Base-by-base conservation (phyloP, 352 stramenopile genomes). In the Plasmopara muralis region DNA sequence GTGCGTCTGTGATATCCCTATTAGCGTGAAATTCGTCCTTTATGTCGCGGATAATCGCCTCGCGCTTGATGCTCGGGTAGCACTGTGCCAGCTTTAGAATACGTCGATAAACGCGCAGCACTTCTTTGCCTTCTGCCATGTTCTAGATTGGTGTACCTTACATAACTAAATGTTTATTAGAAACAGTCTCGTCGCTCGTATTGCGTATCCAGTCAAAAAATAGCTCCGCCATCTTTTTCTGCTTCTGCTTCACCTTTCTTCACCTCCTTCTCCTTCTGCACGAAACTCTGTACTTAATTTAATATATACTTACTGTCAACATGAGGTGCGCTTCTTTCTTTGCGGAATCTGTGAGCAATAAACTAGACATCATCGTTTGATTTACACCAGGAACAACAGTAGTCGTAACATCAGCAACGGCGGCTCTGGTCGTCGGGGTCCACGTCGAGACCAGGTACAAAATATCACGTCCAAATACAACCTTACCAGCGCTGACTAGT, bases 11-110 rank as follows among this genome's bases (percentile, higher is more conserved):
- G 33, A 89, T 56, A 37, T 55, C 29, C 65, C 89, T 85, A 64
- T 77, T 84, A 29, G 81, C 74, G 57, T 89, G 82, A 68, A 92
- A 91, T 62, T 93, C 77, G 38, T 72, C 64, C 65, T 90, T 89
- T 63, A 93, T 90, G 61, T 95, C 85, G 31, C 66, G 61, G 44
- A 92, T 67, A 52, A 94, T 85, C 12, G 80, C 75, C 38, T 87
- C 68, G 44, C 80, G 77, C 74, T 93, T 93, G 55, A 93, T 50
- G 72, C 83, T 93, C 56, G 83, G 83, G 62, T 90, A 93, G 43
- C 73, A 68, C 62, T 83, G 74, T 43, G 77, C 83, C 48, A 93
- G 66, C 80, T 91, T 86, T 43, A 94, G 77, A 39, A 95, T 78
- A 47, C 69, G 77, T 37, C 82, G 74, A 62, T 92, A 92, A 64